Base-by-base conservation (phyloP, 164 flowering plant species). In the Berberis vulgaris region DNA sequence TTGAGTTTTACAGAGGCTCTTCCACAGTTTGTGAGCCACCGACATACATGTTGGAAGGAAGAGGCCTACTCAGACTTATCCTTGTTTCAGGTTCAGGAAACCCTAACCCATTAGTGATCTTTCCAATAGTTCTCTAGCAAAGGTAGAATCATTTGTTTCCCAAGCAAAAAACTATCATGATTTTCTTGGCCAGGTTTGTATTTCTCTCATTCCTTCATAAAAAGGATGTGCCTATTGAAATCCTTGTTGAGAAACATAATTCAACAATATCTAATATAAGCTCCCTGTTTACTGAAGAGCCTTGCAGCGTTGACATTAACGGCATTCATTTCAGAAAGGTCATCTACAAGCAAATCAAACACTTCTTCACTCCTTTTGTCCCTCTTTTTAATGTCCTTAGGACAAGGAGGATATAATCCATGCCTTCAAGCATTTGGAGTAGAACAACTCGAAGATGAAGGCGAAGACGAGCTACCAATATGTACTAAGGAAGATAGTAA, bases 351-450 rank as follows among this genome's bases (percentile, higher is more conserved):
- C 71, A 74, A 70, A 71, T 46, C 66, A 54, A 72, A 61, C 60
- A 77, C 50, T 42, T 67, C 82, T 41, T 50, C 78, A 54, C 83
- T 95, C 9, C 82, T 78, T 9, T 80, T 74, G 75, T 88, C 96
- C 3, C 89, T 95, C 1, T 88, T 73, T 49, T 42, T 91, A 69
- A 82, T 91, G 39, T 88, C 99, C 3, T 67, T 95, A 0, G 99
- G 92, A 49, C 89, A 81, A 76, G 98, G 91, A 1, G 98, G 94
- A 40, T 95, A 85, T 61, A 95, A 89, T 73, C 96, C 99, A 13
- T 91, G 96, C 60, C 57, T 95, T 52, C 99, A 95, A 76, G 93
- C 98, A 65, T 95, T 95, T 41, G 99, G 84, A 50, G 94, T 97
- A 4, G 97, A 88, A n/a, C 99, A 91, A 62, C 83, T 88, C 1